These are phyloP conservation scores for Meredithiella fracta DNA, from an alignment of 2,329 filamentous ascomycete species.

Conservation along the genomic window DNA sequence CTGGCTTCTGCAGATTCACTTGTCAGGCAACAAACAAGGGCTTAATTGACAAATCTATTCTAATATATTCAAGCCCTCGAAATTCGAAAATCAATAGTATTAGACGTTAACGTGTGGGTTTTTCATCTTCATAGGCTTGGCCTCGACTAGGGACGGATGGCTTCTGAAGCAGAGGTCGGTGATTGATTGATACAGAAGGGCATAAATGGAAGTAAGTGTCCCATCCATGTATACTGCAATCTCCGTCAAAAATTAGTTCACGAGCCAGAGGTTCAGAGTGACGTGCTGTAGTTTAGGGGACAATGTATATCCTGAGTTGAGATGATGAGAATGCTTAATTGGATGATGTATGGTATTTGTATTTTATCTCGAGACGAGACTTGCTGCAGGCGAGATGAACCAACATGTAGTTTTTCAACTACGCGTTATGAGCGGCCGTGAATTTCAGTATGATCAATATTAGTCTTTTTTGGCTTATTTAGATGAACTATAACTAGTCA, in stretches of 20 bases:
- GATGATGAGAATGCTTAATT: too few relatives aligned
- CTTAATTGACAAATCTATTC: neutral
- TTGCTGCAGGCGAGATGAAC: too few relatives aligned
- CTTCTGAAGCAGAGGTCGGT: neutral
- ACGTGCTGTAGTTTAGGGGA: too few relatives aligned
- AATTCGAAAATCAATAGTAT: neutral
- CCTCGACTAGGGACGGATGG: neutral
- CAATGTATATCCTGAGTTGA: too few relatives aligned
- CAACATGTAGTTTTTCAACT: too few relatives aligned
- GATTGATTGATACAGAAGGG: neutral
- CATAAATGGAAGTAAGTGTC: constrained; percentile 1
- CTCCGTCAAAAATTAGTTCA: neutral
- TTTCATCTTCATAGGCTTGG: neutral
- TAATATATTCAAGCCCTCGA: neutral
- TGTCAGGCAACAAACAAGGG: neutral
- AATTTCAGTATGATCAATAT: too few relatives aligned
- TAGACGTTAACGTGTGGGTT: neutral
- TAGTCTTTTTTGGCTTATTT: too few relatives aligned
- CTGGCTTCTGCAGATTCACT: neutral
- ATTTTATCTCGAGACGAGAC: too few relatives aligned
- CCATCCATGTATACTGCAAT: neutral
- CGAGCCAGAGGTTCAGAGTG: neutral
- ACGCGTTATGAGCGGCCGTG: too few relatives aligned
- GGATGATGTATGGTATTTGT: too few relatives aligned
- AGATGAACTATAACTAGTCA: too few relatives aligned